phyloP scores from a whole-genome alignment of 2,329 filamentous ascomycete species.

The Magnaporthiopsis incrustans region DNA sequence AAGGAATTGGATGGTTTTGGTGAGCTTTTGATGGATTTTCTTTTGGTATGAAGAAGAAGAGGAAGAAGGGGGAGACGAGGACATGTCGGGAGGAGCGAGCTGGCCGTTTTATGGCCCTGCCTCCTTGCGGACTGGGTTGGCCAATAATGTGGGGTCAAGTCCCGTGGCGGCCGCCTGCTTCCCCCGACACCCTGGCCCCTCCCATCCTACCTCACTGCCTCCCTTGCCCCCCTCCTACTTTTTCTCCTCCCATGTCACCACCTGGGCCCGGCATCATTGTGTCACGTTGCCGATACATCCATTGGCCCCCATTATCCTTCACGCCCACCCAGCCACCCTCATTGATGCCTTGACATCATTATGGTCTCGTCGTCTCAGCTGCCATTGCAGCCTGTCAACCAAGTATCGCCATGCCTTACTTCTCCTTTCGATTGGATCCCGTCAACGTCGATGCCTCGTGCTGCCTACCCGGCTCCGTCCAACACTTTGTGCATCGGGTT shows the following conservation, averaged over 20 bases:
- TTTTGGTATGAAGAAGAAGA: neutral
- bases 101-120: conserved; percentile 1
- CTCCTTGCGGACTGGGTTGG: neutral
- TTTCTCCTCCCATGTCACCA: neutral
- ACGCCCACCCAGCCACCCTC: neutral
- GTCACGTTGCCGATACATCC: neutral
- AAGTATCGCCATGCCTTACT: neutral
- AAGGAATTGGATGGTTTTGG: conserved; percentile 2
- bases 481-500: neutral
- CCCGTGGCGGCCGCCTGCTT: neutral
- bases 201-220: neutral
- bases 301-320: neutral
- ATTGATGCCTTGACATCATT: neutral
- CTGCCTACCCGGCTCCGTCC: neutral
- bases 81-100: neutral
- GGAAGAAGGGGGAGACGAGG: conserved; percentile 1
- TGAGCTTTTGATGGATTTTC: neutral
- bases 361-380: neutral
- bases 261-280: neutral
- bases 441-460: neutral
- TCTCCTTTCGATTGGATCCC: neutral
- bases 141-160: neutral
- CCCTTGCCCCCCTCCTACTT: neutral
- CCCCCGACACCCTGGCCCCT: neutral
- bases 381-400: neutral